Evolutionary conservation across 2,329 filamentous ascomycete genomes (phyloP), one percentile per base, ranked within the genome.

Genomic region (Ophiocordyceps polyrhachis-furcata): DNA sequence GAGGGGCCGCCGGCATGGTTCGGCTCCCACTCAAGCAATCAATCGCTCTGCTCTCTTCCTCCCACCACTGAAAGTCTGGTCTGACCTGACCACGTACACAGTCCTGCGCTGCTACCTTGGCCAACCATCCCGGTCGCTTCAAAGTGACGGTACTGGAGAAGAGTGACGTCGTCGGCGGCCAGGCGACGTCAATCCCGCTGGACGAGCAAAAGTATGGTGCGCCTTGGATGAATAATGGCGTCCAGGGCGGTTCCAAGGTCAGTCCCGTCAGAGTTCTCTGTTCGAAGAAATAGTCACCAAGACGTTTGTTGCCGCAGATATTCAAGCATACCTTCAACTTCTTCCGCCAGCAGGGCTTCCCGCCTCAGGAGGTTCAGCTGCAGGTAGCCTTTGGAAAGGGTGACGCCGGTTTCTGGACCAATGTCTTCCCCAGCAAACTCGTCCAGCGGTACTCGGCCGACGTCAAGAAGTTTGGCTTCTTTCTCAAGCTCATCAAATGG

Each of bases 241-340:
- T 81, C 1, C 76, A 81, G 52, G 76, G 76, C 28, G 76, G 76
- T 15, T 66, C 62, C 32, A 48, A 54, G 44, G 59, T 61, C 41
- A 32, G 53, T 47, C 41, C 13, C 25, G 5, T 14, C 4, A 9
- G n/a, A 14, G 19, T 4, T 4, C 19, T 15, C 8, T 11, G 8
- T 5, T 28, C 21, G 21, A 43, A 25, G 21, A 8, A n/a, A 11
- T 9, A 19, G 28, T 42, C 9, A 31, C 23, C 19, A 21, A 23
- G 21, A 23, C n/a, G 7, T n/a, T n/a, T n/a, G n/a, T 15, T 6
- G 38, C 32, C 40, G 13, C 63, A 77, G 61, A 79, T 79, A 50
- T 81, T 81, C 59, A 74, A 79, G 53, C 76, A 81, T 53, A 80
- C 76, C 0, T 72, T 79, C 64, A 73, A 73, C 44, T 78, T 78